These are phyloP conservation scores for Xylaria longipes DNA, from an alignment of 495 filamentous ascomycete genomes.

Conservation along the genomic window DNA sequence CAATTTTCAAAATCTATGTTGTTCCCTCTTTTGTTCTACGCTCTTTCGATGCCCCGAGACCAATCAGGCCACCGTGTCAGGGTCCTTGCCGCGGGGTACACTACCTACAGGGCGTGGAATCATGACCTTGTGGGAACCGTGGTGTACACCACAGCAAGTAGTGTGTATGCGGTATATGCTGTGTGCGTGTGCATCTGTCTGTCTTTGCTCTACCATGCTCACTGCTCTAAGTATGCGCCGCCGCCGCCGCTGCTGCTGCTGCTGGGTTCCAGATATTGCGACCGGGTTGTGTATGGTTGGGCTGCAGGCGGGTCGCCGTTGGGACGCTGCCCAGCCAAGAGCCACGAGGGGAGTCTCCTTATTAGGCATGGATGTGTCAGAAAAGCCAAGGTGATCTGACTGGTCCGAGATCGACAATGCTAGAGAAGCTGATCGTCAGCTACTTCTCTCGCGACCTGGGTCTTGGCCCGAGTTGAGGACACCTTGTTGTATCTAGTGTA, in stretches of 20 bases:
- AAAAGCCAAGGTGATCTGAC: constrained; percentile 13
- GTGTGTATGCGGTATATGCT: neutral
- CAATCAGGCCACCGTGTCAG: constrained; percentile 24
- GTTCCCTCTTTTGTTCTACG: neutral
- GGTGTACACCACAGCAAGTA: neutral
- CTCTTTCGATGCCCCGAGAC: neutral
- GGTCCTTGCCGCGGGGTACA: constrained; percentile 22
- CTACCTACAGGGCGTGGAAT: constrained; percentile 17
- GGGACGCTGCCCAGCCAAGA: constrained; percentile 29
- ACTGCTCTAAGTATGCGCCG: constrained; percentile 1
- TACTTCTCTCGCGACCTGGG: neutral
- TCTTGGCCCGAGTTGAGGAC: constrained; percentile 15
- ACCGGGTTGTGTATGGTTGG: constrained; percentile 23
- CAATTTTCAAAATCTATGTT: constrained; percentile 5
- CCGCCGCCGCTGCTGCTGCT: neutral
- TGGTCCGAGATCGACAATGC: constrained; percentile 24
- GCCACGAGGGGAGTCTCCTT: constrained; percentile 25
- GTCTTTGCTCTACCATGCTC: neutral
- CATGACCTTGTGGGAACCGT: neutral
- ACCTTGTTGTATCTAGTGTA: neutral
- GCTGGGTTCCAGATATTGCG: constrained; percentile 22
- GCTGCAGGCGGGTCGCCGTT: constrained; percentile 24
- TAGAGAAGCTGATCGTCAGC: constrained; percentile 26
- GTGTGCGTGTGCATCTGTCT: constrained; percentile 11
- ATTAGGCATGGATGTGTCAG: constrained; percentile 23